Evolutionary conservation across 805 yeast genomes (phyloP), one percentile per base, ranked within the genome.

Genomic region (Cyberlindnera mississippiensis): DNA sequence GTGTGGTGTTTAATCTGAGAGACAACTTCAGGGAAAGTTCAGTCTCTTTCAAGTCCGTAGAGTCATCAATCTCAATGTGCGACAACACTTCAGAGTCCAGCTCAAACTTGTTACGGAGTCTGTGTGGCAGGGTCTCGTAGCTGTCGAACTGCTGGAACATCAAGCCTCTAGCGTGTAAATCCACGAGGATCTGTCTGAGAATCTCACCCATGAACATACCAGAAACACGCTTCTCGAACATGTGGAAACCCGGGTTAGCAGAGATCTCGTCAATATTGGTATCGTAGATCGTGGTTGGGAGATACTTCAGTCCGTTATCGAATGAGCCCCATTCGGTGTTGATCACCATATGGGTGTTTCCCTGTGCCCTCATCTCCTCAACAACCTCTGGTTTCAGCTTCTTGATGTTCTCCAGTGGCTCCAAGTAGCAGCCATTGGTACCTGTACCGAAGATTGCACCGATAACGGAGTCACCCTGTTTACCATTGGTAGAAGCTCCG

Each of bases 271-370:
- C 95, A 50, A 91, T 78, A 20, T 66, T 69, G 37, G 67, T 63
- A 67, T 91, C 99, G 61, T 80, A 90, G 46, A 78, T 75, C 4
- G 96, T 85, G 37, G 70, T 74, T 46, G 97, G 97, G 49, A 91
- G 70, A 31, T 80, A 69, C 51, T 77, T 71, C 47, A 89, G 71
- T 17, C 78, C 81, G 59, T 91, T 91, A 65, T 91, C 98, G 57
- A 90, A 91, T 33, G 96, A 88, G 49, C 98, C 98, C 96, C 98
- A 93, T 66, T 93, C 99, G 35, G 96, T 90, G 68, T 90, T 90
- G 55, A 90, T 75, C 49, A 88, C 85, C 96, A 90, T 90, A 49
- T 81, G 79, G 3, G 72, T 69, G 39, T 73, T 71, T 28, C 78
- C 81, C 38, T 66, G 59, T 2, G 61, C 53, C 16, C 59, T 38